Base-by-base conservation (phyloP, 306 rosid species). In the Ochetophila trinervis region DNA sequence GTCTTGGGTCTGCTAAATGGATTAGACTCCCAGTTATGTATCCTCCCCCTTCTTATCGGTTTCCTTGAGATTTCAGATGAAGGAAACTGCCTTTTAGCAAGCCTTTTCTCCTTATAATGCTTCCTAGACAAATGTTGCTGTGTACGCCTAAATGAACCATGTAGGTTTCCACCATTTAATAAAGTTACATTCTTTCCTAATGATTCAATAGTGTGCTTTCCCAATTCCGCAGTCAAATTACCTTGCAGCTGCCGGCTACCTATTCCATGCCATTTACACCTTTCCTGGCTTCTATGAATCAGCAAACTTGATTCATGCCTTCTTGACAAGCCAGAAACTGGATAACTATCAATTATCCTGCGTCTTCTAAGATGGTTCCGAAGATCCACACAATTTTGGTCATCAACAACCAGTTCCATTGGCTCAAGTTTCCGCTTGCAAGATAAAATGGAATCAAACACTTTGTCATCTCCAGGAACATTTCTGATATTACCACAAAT, bases 1-100 rank as follows among this genome's bases (percentile, higher is more conserved):
- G 86, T 56, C 79, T 88, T 87, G 5, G 95, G 95, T 70, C 95
- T 95, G 13, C 82, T 73, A 75, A 86, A 91, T 68, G 71, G 44
- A 55, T 65, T 10, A 24, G 76, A 71, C 59, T 71, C 71, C 19
- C 51, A 73, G 65, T 53, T 32, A 22, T 35, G 72, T 57, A 74
- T 73, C 73, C 59, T 79, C 51, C 62, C 83, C 74, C 71, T 80
- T 50, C 45, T 52, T 42, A 60, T 50, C 8, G 78, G 73, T 62
- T 78, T 75, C 86, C 81, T 80, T 58, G 82, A 77, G 68, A 68
- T 44, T 67, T 65, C 71, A 40, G 85, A 57, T 7, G 78, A 69
- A 53, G 40, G 69, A 67, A 76, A 66, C 53, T 32, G 80, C 72
- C 44, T 71, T 70, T 75, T 74, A 16, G 65, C 57, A 14, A 3